Base-by-base conservation (phyloP, 2,329 filamentous ascomycete species). In the Drechslera avenae region DNA sequence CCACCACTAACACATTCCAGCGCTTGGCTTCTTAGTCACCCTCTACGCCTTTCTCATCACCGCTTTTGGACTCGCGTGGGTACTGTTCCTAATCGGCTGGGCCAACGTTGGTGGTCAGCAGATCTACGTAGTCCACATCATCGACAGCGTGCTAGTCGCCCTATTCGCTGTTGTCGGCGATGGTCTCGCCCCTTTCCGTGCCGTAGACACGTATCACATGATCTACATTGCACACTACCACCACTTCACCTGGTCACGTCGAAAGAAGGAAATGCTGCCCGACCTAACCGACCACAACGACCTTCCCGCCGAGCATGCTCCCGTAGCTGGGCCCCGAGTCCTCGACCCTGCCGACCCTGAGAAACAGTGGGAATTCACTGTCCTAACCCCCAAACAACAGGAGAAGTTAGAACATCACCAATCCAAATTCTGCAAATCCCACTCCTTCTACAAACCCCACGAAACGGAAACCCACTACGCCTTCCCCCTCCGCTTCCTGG, bases 31-130 rank as follows among this genome's bases (percentile, higher is more conserved):
- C 67, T 81, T 92, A 46, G 88, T 96, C 51, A 94, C 90, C 0
- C 75, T 95, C 3, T 96, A 96, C 71, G 90, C 90, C 7, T 86
- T 83, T 1, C 79, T 93, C 16, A 92, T 96, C 62, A 94, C 90
- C 0, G 78, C 92, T 0, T 96, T 95, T 62, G 90, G 90, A 65
- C 79, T 93, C 10, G 89, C 89, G 0, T 96, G 90, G 91, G 90
- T 96, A 1, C 81, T 95, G n/a, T 94, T 93, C 74, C 78, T 95
- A 46, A 96, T 96, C 68, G 89, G 83, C 39, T 95, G 90, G 90
- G 90, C 94, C 67, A 91, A 91, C 57, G 87, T 93, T 16, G 89
- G 88, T 16, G 83, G 84, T 23, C 79, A 81, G 62, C 88, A 93
- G 68, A 76, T 84, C 3, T 93, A 78, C 13, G 75, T 80, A 2